These are phyloP conservation scores for Pseudognaphalium luteoalbum DNA, from an alignment of 129 eudicot species.

Conservation along the genomic window DNA sequence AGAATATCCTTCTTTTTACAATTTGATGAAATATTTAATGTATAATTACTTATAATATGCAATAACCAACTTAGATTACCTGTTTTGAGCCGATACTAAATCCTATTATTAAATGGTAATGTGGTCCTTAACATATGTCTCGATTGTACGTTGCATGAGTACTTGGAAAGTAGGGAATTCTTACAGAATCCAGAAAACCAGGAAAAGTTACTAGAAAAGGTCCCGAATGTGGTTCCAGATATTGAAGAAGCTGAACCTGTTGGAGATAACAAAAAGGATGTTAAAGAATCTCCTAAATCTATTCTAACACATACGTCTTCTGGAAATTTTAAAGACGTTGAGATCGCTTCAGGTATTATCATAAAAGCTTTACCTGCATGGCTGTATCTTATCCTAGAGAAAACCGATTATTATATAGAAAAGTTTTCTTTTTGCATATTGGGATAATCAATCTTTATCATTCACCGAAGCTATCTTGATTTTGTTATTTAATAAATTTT, in stretches of 20 bases:
- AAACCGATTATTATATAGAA: neutral
- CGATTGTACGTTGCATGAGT: conserved; percentile 43
- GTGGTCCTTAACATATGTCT: conserved; percentile 47
- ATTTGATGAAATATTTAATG: neutral
- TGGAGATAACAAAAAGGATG: conserved; percentile 9
- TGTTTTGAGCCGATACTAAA: neutral
- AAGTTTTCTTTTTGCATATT: neutral
- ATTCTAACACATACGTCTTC: conserved; percentile 23
- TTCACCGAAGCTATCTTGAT: neutral
- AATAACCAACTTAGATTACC: neutral
- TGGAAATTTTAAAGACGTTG: conserved; percentile 25
- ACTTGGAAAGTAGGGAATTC: conserved; percentile 43
- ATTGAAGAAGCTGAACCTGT: conserved; percentile 31
- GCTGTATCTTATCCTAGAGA: neutral
- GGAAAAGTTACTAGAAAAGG: conserved; percentile 45
- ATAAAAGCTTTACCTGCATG: neutral
- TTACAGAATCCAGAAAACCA: conserved; percentile 48
- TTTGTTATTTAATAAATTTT: neutral
- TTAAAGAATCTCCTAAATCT: conserved; percentile 41
- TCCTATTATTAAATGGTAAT: neutral
- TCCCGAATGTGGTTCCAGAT: conserved; percentile 61
- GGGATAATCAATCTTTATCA: neutral
- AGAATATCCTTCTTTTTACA: conserved; percentile 66
- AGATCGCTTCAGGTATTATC: conserved; percentile 34
- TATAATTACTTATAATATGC: neutral